Percentiles rank a stretch among this genome's conserved stretches.
These are phyloP conservation scores for Fragaria iinumae DNA, from an alignment of 306 rosid genomes.

Conservation along the genomic window DNA sequence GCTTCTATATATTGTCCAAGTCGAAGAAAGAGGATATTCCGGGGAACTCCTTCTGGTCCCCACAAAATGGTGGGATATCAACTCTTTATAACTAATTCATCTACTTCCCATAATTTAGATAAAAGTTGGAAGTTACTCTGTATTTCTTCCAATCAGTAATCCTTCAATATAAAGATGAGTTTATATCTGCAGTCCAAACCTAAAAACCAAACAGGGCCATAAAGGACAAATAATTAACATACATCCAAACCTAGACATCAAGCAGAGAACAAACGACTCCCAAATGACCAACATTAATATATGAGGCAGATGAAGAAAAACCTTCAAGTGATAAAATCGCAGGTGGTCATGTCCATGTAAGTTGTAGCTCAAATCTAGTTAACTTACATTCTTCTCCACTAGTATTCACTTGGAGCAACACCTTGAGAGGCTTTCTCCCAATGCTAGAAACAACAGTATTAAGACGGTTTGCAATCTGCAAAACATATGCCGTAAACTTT, in stretches of 20 bases:
- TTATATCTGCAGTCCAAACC: neutral
- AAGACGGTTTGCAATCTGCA: conserved; percentile 80
- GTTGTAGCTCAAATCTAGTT: conserved; percentile 19
- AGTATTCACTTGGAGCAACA: conserved; percentile 90
- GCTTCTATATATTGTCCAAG: neutral
- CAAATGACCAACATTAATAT: neutral
- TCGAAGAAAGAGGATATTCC: neutral
- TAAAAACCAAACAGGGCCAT: neutral
- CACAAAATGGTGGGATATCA: neutral
- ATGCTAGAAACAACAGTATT: conserved; percentile 60
- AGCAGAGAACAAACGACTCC: neutral
- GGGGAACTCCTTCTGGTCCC: neutral
- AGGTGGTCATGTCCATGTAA: neutral
- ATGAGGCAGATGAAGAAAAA: neutral
- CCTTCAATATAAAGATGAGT: neutral
- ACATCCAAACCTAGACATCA: neutral
- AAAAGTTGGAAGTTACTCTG: neutral
- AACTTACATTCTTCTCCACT: conserved; percentile 90
- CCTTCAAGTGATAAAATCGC: neutral
- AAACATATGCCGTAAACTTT: neutral
- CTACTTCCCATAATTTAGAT: neutral
- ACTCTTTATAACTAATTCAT: neutral
- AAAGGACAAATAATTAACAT: neutral
- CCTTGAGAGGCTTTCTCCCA: conserved; percentile 81
- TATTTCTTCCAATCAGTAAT: neutral